Evolutionary conservation across 208 protist genomes (phyloP), one percentile per base, ranked within the genome.

Genomic region (Leishmania major): DNA sequence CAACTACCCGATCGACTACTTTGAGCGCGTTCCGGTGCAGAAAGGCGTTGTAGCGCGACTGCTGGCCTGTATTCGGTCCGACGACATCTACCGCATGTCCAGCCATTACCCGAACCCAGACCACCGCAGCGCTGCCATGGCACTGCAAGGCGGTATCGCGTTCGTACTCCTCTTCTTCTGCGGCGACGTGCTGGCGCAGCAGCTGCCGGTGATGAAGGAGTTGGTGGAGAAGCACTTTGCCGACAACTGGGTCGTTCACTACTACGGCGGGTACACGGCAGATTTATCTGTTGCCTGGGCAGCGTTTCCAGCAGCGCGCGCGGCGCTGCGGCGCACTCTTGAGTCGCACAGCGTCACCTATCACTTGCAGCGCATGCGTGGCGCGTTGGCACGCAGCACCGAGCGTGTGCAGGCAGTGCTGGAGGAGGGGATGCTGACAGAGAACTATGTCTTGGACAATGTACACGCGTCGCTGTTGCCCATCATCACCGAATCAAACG

Each of bases 201-300:
- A 99, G 78, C 70, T 81, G 51, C 89, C 96, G 55, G 90, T 98
- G 35, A 99, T 99, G 99, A 88, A 97, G 77, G 99, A 99, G 84
- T 98, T 99, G 75, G 98, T 99, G 15, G 98, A 99, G 89, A 99
- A 99, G 86, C 97, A 99, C 88, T 99, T 99, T 87, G 86, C 90
- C 22, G 99, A 99, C 89, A 99, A 99, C 87, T 99, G 99, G 99
- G 92, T 99, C 15, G 97, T 99, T 67, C 91, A 98, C 75, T 99
- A 98, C 84, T 99, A 99, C 90, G 95, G 99, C 84, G 99, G 99
- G 40, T 97, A 96, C 87, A 97, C 92, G 0, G 96, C 98, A 31
- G 99, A 99, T 80, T 85, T 99, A 17, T 91, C 90, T 1, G 75
- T 96, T 13, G 88, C 89, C 53, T 99, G 99, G 99, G 87, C 91